phyloP scores from a whole-genome alignment of 345 rosid genomes.

The Xanthoceras sorbifolium region DNA sequence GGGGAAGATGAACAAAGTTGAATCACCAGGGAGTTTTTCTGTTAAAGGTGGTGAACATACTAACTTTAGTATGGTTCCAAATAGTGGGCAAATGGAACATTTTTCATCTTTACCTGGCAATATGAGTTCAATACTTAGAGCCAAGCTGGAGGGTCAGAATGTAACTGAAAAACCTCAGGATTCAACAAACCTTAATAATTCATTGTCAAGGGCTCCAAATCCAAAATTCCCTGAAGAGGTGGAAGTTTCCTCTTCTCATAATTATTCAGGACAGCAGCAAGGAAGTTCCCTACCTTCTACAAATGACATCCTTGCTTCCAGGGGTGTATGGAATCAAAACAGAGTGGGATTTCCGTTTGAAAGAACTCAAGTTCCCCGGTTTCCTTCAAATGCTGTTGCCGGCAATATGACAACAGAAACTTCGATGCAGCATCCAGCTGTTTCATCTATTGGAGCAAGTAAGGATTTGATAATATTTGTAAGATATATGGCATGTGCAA shows the following conservation, averaged over 20 bases:
- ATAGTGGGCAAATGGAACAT: constrained; percentile 43
- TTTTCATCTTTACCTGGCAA: constrained; percentile 29
- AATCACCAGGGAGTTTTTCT: constrained; percentile 46
- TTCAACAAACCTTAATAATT: constrained; percentile 21
- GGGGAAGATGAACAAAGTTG: constrained; percentile 70
- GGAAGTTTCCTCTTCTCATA: constrained; percentile 46
- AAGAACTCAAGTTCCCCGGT: constrained; percentile 52
- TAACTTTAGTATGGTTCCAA: constrained; percentile 35
- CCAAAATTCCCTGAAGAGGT: constrained; percentile 37
- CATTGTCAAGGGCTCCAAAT: constrained; percentile 23
- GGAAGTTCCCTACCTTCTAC: constrained; percentile 35
- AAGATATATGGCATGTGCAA: background rate
- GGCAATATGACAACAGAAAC: constrained; percentile 37
- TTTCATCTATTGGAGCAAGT: constrained; percentile 44
- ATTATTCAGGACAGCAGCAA: constrained; percentile 40
- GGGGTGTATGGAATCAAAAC: constrained; percentile 49
- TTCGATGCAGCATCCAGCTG: constrained; percentile 38
- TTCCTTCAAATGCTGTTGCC: constrained; percentile 43
- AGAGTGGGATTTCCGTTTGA: constrained; percentile 45
- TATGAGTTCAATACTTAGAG: constrained; percentile 30
- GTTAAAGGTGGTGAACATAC: constrained; percentile 42
- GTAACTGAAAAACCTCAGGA: constrained; percentile 29
- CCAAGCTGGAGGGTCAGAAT: constrained; percentile 33
- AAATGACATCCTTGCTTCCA: constrained; percentile 42
- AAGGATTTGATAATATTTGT: constrained; percentile 17